These are phyloP conservation scores for Marasmius tenuissimus DNA, from an alignment of 1,284 basidiomycete species.

Conservation along the genomic window DNA sequence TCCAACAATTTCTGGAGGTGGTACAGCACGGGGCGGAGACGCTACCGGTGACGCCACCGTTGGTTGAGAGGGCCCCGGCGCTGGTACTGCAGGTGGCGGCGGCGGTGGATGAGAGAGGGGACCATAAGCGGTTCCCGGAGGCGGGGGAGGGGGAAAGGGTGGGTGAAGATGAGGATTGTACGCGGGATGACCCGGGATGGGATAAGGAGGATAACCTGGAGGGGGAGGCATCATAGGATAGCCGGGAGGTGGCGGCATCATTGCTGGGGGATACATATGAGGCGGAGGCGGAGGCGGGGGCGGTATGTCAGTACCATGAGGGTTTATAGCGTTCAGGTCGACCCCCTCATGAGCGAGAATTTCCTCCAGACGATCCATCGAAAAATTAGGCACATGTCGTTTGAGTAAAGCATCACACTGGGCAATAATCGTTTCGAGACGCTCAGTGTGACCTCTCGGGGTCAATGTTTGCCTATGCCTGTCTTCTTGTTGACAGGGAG, in stretches of 20 bases:
- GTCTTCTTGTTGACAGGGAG: slow-evolving; percentile 80
- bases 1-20: slow-evolving; percentile 55
- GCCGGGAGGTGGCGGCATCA: slow-evolving; percentile 40
- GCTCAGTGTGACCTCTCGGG: slow-evolving; percentile 77
- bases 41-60: slow-evolving; percentile 18
- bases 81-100: slow-evolving; percentile 14
- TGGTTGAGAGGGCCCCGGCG: slow-evolving; percentile 19
- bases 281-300: slow-evolving; percentile 32
- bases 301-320: slow-evolving; percentile 20
- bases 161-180: slow-evolving; percentile 56
- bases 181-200: slow-evolving; percentile 40
- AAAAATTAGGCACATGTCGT: slow-evolving; percentile 64
- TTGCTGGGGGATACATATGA: slow-evolving; percentile 33
- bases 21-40: slow-evolving; percentile 23
- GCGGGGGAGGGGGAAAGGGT: slow-evolving; percentile 46
- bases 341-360: slow-evolving; percentile 65
- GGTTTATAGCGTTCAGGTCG: slow-evolving; percentile 40
- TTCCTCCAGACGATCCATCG: slow-evolving; percentile 64
- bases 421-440: slow-evolving; percentile 70
- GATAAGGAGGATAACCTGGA: slow-evolving; percentile 25
- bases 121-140: slow-evolving; percentile 28
- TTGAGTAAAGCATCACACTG: slow-evolving; percentile 77
- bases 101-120: slow-evolving; percentile 21
- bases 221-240: slow-evolving; percentile 32
- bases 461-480: slow-evolving; percentile 80